Evolutionary conservation across 1,284 basidiomycete species (phyloP), one percentile per base, ranked within the genome.

Genomic region (Polyporus tsugae): DNA sequence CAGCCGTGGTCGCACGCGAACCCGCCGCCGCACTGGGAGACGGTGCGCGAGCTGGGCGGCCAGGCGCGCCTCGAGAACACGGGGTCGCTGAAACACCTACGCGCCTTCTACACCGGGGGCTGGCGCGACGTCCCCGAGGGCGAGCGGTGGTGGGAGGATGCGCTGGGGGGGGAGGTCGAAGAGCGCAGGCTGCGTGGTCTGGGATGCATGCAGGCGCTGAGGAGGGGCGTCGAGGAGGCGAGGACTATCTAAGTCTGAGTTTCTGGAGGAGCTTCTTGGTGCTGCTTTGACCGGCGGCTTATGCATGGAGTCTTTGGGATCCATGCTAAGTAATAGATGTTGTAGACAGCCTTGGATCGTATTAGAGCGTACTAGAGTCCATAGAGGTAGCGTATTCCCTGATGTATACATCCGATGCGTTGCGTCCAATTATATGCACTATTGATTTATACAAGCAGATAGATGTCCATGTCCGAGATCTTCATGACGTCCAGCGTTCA

Each of bases 141-240:
- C 35, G 83, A 86, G 77, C 80, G 88, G 65, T 92, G 89, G 89
- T 92, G 90, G 89, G 87, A 91, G 53, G 74, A 79, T 19, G 87
- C 88, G 46, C 78, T 91, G 22, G 82, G 81, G 2, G 87, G 84
- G 9, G 78, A 78, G 19, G 77, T 88, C 22, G 89, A 90, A 74
- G 81, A 80, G 73, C 80, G 77, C 68, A 79, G 86, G 64, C 79
- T 73, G 72, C 79, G 76, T 63, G 84, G 85, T 60, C 69, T 88
- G 68, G 79, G 78, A 67, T 74, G 79, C 10, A 74, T 90, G 35
- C 79, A 83, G 25, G 77, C 78, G 6, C 74, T 89, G 62, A 78
- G 81, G 68, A 69, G 71, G 62, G 85, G 87, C 3, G 78, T 88
- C 77, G 85, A 87, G 71, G 82, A 69, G 62, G 72, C 72, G 29